Base-by-base conservation (phyloP, 495 filamentous ascomycete species). In the Bacidia rubella region DNA sequence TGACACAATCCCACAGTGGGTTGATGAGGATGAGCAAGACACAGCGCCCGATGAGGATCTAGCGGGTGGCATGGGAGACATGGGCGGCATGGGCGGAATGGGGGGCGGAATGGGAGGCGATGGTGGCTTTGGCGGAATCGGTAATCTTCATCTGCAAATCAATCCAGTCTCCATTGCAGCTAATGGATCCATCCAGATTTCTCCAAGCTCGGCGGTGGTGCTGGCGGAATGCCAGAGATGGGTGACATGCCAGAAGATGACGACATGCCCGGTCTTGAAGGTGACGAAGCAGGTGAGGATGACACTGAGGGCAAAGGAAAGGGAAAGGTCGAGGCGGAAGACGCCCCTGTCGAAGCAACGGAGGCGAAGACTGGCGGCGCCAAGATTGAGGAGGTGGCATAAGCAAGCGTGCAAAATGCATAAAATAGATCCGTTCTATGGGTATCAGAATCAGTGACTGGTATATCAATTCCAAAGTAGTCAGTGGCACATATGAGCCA, bases 21-120 rank as follows among this genome's bases (percentile, higher is more conserved):
- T 98, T 59, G 93, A 97, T 66, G 92, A 97, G 80, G 92, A 98
- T 67, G 92, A 98, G 77, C 92, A 98, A 72, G 85, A 96, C 62
- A 87, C 83, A 62, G 82, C 72, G 17, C 70, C 75, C 21, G 90
- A 95, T 35, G 88, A 95, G 27, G 87, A 94, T 64, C 81, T 90
- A 43, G 70, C 74, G 69, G 62, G 60, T 25, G 66, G 66, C 40
- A 58, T 59, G 57, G 35, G 47, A 1, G 54, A 49, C 7, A 62
- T 63, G 53, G 63, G 66, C 29, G 87, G 92, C 64, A 81, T 92
- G 66, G 82, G 77, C 26, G 78, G 75, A 45, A 70, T 74, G 69
- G 61, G 58, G 53, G 64, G 65, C 23, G 66, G 64, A 38, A 83
- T 87, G 80, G 60, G 60, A 39, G 62, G 59, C 43, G 60, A 60